Evolutionary conservation across 148 eudicot genomes (phyloP).

Genomic region (Fagopyrum tataricum): DNA sequence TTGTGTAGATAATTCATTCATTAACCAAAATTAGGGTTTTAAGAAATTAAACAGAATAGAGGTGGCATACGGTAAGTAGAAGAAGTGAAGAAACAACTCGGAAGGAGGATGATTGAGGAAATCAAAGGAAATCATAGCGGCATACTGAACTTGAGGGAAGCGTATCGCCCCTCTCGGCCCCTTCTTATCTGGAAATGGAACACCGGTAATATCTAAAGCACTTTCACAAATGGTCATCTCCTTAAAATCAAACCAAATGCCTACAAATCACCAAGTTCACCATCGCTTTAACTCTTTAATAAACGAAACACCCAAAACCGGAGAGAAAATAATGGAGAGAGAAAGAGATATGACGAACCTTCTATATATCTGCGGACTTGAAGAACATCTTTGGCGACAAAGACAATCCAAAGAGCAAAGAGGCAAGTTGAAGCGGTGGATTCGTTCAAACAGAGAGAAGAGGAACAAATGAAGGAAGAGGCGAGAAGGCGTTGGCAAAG

Average conservation of each 20-base stretch:
- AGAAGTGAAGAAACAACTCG: no score
- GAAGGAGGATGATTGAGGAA: no score
- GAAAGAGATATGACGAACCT: slow-evolving; percentile 31
- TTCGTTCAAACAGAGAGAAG: no score
- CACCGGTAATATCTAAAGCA: slow-evolving; percentile 79
- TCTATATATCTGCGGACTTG: slow-evolving; percentile 48
- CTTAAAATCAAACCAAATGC: slow-evolving; percentile 53
- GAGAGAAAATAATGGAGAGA: background rate
- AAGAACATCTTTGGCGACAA: slow-evolving; percentile 74
- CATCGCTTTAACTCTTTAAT: background rate
- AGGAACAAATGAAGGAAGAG: no score
- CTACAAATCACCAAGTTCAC: slow-evolving; percentile 27
- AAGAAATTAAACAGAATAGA: background rate
- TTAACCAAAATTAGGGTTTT: slow-evolving; percentile 19
- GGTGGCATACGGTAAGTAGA: no score
- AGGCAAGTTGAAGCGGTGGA: no score
- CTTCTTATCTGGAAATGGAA: slow-evolving; percentile 93
- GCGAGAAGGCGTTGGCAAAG: no score
- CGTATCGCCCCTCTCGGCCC: no score
- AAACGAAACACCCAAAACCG: background rate
- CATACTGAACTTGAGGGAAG: no score
- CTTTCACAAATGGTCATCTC: slow-evolving; percentile 89
- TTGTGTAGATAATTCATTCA: slow-evolving; percentile 15
- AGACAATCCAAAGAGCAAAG: no score
- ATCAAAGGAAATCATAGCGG: no score